Percentiles rank a stretch among this genome's conserved stretches.
phyloP scores from a whole-genome alignment of 2,329 filamentous ascomycete genomes.

The Penicillium digitatum region DNA sequence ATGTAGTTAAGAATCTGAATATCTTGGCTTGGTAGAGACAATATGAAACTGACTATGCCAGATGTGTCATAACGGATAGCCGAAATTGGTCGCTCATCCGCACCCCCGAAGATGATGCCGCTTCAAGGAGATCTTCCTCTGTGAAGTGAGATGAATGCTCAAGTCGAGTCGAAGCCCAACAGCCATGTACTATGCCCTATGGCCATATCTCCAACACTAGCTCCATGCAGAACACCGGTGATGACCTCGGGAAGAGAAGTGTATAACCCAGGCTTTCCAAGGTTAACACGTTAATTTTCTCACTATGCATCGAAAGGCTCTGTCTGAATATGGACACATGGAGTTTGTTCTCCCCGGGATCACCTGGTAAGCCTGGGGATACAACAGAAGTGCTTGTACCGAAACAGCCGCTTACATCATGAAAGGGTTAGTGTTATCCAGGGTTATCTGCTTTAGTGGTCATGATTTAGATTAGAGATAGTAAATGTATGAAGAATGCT shows the following conservation, averaged over 20 bases:
- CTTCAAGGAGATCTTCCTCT: not conserved
- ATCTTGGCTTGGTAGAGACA: too few species aligned
- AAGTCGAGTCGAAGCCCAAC: not conserved
- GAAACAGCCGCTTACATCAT: not conserved
- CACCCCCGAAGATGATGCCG: not conserved
- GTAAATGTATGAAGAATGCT: not conserved
- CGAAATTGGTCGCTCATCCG: not conserved
- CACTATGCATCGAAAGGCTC: not conserved
- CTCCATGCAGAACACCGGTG: not conserved
- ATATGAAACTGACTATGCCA: not conserved
- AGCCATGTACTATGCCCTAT: not conserved
- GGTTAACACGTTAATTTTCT: not conserved
- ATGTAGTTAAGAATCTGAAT: not conserved
- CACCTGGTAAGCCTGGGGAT: not conserved
- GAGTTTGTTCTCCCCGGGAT: too few species aligned
- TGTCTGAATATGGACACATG: not conserved
- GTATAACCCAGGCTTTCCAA: not conserved
- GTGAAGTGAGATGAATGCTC: not conserved
- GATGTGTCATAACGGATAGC: not conserved
- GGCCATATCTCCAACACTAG: not conserved
- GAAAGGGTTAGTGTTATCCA: not conserved
- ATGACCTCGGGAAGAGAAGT: not conserved
- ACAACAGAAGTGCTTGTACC: not conserved
- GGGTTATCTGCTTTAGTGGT: not conserved
- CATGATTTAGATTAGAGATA: not conserved